phyloP scores from a whole-genome alignment of 331 rosid genomes.

The Ulmus americana region DNA sequence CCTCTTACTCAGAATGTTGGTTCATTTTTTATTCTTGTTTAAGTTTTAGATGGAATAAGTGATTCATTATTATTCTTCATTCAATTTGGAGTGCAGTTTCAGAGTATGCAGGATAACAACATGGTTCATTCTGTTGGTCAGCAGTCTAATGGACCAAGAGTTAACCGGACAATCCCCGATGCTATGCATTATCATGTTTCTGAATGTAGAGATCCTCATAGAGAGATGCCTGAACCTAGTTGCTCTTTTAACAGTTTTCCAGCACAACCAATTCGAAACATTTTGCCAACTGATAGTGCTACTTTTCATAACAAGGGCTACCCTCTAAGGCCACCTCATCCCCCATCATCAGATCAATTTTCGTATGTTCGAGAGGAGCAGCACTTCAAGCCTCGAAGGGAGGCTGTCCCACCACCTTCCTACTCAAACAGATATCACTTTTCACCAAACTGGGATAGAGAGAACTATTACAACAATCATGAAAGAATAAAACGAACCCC shows the following conservation, averaged over 20 bases:
- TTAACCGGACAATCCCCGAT: slow-evolving; percentile 47
- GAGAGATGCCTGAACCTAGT: slow-evolving; percentile 49
- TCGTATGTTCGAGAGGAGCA: slow-evolving; percentile 66
- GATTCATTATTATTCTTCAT: slow-evolving; percentile 20
- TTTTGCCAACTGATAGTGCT: slow-evolving; percentile 38
- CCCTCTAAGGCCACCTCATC: slow-evolving; percentile 63
- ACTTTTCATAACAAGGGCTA: slow-evolving; percentile 46
- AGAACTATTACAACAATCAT: slow-evolving; percentile 60
- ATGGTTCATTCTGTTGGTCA: slow-evolving; percentile 38
- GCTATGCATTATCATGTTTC: slow-evolving; percentile 38
- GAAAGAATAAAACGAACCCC: slow-evolving; percentile 73
- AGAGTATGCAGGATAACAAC: slow-evolving; percentile 43
- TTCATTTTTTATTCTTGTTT: not conserved
- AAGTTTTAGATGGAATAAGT: slow-evolving; percentile 9
- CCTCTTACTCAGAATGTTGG: not conserved
- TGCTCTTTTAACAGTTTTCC: slow-evolving; percentile 44
- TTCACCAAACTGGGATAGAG: slow-evolving; percentile 58
- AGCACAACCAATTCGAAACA: slow-evolving; percentile 40
- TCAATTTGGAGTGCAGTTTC: slow-evolving; percentile 27
- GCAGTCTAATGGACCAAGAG: slow-evolving; percentile 46
- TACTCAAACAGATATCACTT: slow-evolving; percentile 58
- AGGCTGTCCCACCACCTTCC: slow-evolving; percentile 45
- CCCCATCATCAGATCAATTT: slow-evolving; percentile 66
- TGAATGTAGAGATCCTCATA: slow-evolving; percentile 56
- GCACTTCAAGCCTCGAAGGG: slow-evolving; percentile 52